Evolutionary conservation across 129 eudicot species (phyloP).

Genomic region (Arctium lappa): DNA sequence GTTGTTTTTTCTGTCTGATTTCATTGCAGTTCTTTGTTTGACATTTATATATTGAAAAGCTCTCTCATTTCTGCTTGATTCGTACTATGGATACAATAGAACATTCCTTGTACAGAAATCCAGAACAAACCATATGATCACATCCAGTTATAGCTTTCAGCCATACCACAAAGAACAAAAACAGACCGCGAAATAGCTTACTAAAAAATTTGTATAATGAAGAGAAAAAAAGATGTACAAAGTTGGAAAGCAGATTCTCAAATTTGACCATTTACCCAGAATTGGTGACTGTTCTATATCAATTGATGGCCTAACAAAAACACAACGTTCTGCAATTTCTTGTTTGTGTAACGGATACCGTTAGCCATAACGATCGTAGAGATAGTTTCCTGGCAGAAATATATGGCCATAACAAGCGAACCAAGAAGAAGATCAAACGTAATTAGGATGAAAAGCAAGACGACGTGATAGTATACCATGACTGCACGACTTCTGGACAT

Average conservation of each 20-base stretch:
- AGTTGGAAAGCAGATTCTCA: background rate
- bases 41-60: background rate
- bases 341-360: background rate
- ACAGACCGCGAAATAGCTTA: background rate
- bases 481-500: conserved; percentile 91
- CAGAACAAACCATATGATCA: background rate
- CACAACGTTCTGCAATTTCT: conserved; percentile 2
- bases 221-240: background rate
- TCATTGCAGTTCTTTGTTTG: background rate
- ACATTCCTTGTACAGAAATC: background rate
- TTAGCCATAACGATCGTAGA: background rate
- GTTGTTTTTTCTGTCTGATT: background rate
- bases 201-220: background rate
- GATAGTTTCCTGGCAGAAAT: conserved; percentile 1
- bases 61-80: background rate
- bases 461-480: conserved; percentile 62
- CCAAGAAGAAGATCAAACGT: conserved; percentile 1
- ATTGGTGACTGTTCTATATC: background rate
- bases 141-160: background rate
- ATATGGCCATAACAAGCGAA: conserved; percentile 14
- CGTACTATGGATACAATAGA: background rate
- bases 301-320: background rate
- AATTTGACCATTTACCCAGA: background rate
- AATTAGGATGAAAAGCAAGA: conserved; percentile 24
- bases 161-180: background rate